Conservation (phyloP, 108 stramenopile species). For the Chaetoceros tenuissimus region DNA sequence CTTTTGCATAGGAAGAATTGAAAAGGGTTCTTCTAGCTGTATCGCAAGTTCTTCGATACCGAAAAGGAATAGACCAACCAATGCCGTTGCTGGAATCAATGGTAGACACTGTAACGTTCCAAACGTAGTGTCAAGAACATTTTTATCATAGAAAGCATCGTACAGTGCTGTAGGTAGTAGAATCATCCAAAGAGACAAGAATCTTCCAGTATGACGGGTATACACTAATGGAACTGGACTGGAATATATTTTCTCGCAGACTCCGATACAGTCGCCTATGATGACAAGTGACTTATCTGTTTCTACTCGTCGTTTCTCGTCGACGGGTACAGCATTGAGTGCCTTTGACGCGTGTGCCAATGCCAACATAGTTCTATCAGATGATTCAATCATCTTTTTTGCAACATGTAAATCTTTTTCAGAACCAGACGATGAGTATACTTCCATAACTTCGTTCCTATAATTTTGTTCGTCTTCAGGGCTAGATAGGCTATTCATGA, state of each 20-base stretch:
- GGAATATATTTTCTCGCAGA: slow-evolving; percentile 40
- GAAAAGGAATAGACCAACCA: slow-evolving; percentile 45
- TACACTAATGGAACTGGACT: slow-evolving; percentile 50
- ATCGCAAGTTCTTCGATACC: slow-evolving; percentile 65
- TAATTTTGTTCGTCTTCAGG: slow-evolving; percentile 38
- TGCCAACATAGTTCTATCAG: slow-evolving; percentile 30
- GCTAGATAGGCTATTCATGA: slow-evolving; percentile 36
- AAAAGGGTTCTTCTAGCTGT: slow-evolving; percentile 72
- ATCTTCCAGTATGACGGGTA: slow-evolving; percentile 65
- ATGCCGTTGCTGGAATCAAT: slow-evolving; percentile 29
- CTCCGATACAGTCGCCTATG: slow-evolving; percentile 22
- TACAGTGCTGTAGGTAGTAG: slow-evolving; percentile 55
- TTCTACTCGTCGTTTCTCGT: slow-evolving; percentile 29
- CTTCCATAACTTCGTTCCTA: slow-evolving; percentile 10
- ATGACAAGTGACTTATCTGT: slow-evolving; percentile 39
- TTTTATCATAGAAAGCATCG: slow-evolving; percentile 28
- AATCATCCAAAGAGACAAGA: slow-evolving; percentile 40
- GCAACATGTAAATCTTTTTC: slow-evolving; percentile 4
- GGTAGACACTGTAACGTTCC: background rate
- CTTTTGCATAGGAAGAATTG: slow-evolving; percentile 61
- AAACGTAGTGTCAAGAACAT: no score
- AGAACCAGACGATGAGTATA: slow-evolving; percentile 2
- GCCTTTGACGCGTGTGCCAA: slow-evolving; percentile 27
- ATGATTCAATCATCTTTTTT: slow-evolving; percentile 9
- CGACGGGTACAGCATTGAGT: slow-evolving; percentile 30